These are phyloP conservation scores for Friedmanniomyces endolithicus DNA, from an alignment of 495 filamentous ascomycete species.

Conservation along the genomic window DNA sequence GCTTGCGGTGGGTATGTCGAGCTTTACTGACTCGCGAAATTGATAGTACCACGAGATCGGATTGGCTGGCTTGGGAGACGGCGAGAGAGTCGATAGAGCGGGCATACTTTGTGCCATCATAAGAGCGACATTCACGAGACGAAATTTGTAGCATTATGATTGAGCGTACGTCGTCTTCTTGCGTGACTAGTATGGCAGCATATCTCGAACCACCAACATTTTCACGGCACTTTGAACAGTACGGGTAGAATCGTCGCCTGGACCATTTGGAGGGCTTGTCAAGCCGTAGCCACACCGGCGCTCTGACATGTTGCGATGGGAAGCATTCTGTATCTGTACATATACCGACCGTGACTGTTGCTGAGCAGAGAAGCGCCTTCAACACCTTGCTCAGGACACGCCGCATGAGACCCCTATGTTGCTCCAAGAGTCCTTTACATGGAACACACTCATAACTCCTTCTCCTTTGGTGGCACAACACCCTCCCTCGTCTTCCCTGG, in stretches of 20 bases:
- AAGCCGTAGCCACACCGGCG: not conserved
- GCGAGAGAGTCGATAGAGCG: slow-evolving; percentile 64
- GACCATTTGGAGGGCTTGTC: not conserved
- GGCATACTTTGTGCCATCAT: slow-evolving; percentile 32
- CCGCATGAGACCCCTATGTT: not conserved
- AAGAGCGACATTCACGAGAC: not conserved
- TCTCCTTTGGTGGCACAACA: slow-evolving; percentile 17
- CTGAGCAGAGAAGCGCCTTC: not conserved
- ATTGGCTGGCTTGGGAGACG: slow-evolving; percentile 92
- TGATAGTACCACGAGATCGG: slow-evolving; percentile 72
- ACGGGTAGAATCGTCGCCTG: too few species aligned
- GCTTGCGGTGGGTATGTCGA: too few species aligned
- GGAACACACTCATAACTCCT: slow-evolving; percentile 28
- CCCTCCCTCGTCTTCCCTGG: slow-evolving; percentile 32
- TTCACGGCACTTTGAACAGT: too few species aligned
- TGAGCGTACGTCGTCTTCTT: too few species aligned
- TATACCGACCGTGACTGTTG: not conserved
- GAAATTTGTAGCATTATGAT: too few species aligned
- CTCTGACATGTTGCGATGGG: not conserved
- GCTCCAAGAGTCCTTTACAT: slow-evolving; percentile 35
- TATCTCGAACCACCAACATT: too few species aligned
- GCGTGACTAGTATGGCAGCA: too few species aligned
- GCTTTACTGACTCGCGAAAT: not conserved
- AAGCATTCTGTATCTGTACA: not conserved
- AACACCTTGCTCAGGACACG: not conserved